A percentile compares a stretch with the other conserved stretches of the same genome.
Evolutionary conservation across 2,329 filamentous ascomycete genomes (phyloP).

Genomic region (Cladosporium phlei): DNA sequence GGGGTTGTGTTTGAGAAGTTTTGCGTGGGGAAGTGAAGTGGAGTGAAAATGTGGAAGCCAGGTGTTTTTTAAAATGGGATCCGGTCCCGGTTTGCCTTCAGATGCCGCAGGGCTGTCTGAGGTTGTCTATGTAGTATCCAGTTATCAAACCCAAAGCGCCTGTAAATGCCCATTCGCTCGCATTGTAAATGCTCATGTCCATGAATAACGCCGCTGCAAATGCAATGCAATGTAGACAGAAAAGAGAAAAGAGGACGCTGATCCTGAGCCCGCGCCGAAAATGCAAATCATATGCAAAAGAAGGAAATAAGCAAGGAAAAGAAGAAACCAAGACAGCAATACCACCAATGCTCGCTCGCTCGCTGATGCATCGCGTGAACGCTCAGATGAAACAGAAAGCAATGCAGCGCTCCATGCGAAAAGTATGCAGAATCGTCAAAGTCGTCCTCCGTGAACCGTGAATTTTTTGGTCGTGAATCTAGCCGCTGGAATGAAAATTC

Average conservation of each 20-base stretch:
- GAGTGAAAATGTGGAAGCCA: background rate
- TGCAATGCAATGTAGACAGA: slow-evolving; percentile 1
- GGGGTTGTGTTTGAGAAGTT: slow-evolving; percentile 96
- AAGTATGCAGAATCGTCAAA: too few species aligned
- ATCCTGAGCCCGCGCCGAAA: too few species aligned
- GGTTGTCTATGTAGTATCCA: slow-evolving; percentile 5
- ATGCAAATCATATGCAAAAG: too few species aligned
- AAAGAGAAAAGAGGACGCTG: background rate
- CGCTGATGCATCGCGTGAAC: too few species aligned
- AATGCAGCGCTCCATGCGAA: too few species aligned
- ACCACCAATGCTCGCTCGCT: too few species aligned
- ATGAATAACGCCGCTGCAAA: slow-evolving; percentile 1
- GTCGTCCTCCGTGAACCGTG: background rate
- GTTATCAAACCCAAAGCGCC: slow-evolving; percentile 10
- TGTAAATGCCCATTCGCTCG: slow-evolving; percentile 11
- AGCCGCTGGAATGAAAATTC: slow-evolving; percentile 3
- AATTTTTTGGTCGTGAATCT: background rate
- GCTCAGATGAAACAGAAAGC: too few species aligned
- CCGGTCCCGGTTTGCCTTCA: background rate
- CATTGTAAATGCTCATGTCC: background rate
- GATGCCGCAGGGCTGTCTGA: slow-evolving; percentile 10
- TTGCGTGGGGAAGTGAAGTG: slow-evolving; percentile 37
- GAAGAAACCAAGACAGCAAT: too few species aligned
- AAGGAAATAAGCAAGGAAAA: too few species aligned
- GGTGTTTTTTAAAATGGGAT: too few species aligned